Evolutionary conservation across 768 basidiomycete genomes (phyloP), one percentile per base, ranked within the genome.

Genomic region (Boletus sensibilis): DNA sequence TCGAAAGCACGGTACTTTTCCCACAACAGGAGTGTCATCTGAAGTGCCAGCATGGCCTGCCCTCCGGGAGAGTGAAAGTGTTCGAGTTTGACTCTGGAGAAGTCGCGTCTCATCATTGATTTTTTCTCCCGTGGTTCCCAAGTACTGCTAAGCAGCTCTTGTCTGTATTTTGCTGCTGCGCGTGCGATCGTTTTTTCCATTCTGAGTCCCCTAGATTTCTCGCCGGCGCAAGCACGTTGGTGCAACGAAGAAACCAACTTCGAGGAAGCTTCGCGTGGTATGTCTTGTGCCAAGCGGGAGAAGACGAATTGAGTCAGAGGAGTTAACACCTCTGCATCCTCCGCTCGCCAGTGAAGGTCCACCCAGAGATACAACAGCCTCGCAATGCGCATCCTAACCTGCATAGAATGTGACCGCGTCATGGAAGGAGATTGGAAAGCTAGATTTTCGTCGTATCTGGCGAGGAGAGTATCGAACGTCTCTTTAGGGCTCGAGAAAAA

Each of bases 311-410:
- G 61, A 9, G 58, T 64, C 29, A 75, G 58, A 33, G 62, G 56
- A n/a, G 46, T 35, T 3, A 79, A 69, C 5, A 76, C 71, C 0
- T 59, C 62, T 52, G 66, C 57, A 53, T 92, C 90, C 4, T 71
- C 66, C 1, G 74, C 71, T 35, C 78, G 74, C 88, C 89, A 92
- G 64, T 88, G 80, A 37, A 76, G 71, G 55, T 86, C 80, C n/a
- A 90, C 75, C 90, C 90, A 92, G n/a, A 78, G 74, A 61, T 82
- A 78, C 53, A 91, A 63, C 23, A 86, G 62, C 63, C 82, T 83
- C 44, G 79, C 81, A 18, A 90, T 77, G n/a, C 83, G 77, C 50
- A 83, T 71, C 50, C 82, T 83, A 35, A 85, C 74, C 14, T 79
- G 78, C 29, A 76, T 70, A 7, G 78, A 75, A 55, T 82, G 78